Base-by-base conservation (phyloP, 768 basidiomycete species). In the Tricholoma terreum region DNA sequence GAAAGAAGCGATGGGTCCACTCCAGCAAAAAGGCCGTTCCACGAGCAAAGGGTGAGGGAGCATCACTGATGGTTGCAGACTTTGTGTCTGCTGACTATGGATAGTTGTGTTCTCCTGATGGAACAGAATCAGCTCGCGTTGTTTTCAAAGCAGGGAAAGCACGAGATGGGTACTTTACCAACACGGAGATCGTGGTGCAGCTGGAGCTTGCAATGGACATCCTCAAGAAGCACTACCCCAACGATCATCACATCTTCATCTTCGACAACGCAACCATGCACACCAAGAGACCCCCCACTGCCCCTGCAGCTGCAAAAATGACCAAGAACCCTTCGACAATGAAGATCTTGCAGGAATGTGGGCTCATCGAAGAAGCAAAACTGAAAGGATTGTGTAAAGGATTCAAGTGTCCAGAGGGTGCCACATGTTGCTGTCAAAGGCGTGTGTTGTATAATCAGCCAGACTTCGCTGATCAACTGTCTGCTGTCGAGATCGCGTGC, bases 51-150 rank as follows among this genome's bases (percentile, higher is more conserved):
- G 73, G 73, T 8, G 72, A 75, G 30, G 58, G 73, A 3, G 59
- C 55, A 1, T 75, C 73, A 3, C 50, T 72, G 11, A 76, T 75
- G 73, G 65, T 74, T 10, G 63, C 70, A 0, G 67, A 75, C 54
- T 74, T 69, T 61, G 69, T 74, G 1, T 73, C 67, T 3, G 58
- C 70, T 2, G 68, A 73, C 15, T 71, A 63, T 58, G 69, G 70
- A 1, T 73, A 67, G 66, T 38, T 73, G 11, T 45, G 27, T 5
- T 68, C 66, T 2, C 59, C 49, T 1, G 63, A 71, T 64, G 63
- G 63, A 5, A 58, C 21, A 31, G 46, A 63, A 45, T 43, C 40
- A 34, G 61, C 64, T 1, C 52, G 54, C 6, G 59, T 68, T 2
- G 21, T 67, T 8, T 69, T 73, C 58, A 60, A 58, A 27, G 60